Conservation (phyloP, 2,329 filamentous ascomycete species). For the Aaosphaeria pasadenensis region DNA sequence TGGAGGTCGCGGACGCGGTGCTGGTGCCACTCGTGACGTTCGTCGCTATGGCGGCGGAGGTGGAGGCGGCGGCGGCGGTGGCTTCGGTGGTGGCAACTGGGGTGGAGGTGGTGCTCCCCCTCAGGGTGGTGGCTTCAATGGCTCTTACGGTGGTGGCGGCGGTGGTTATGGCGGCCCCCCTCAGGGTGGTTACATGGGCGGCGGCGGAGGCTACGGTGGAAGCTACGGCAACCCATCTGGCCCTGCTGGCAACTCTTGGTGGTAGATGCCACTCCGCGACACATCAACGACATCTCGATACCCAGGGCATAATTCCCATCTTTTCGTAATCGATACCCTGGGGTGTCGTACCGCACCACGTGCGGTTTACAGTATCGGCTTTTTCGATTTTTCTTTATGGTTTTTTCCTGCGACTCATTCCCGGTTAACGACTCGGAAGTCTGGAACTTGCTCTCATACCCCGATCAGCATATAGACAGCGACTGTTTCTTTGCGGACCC, state of each 20-base stretch:
- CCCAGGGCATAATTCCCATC: slow-evolving; percentile 11
- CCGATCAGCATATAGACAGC: slow-evolving; percentile 52
- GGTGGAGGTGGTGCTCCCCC: slow-evolving; percentile 34
- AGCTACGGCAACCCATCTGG: slow-evolving; percentile 69
- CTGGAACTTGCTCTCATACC: slow-evolving; percentile 44
- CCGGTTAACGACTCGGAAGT: slow-evolving; percentile 36
- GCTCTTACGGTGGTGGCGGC: slow-evolving; percentile 50
- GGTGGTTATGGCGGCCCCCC: slow-evolving; percentile 61
- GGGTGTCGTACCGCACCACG: slow-evolving; percentile 1
- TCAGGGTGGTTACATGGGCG: slow-evolving; percentile 26
- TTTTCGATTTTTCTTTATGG: slow-evolving; percentile 14
- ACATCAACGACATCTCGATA: slow-evolving; percentile 22
- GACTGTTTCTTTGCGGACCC: slow-evolving; percentile 45
- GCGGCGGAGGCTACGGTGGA: slow-evolving; percentile 45
- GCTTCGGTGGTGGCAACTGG: slow-evolving; percentile 40
- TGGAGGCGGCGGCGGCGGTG: slow-evolving; percentile 55
- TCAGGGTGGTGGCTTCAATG: slow-evolving; percentile 38
- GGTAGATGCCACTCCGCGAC: slow-evolving; percentile 42
- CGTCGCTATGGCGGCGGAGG: slow-evolving; percentile 58
- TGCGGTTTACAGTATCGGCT: not conserved
- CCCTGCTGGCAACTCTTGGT: slow-evolving; percentile 66
- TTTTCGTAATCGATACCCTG: not conserved
- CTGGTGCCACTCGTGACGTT: slow-evolving; percentile 77
- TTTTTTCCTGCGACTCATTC: slow-evolving; percentile 32
- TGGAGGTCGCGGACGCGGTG: slow-evolving; percentile 65